Percentiles rank a stretch among this genome's conserved stretches.
Evolutionary conservation across 192 early-diverging fungal species (phyloP).

Genomic region (Backusella parvicylindrica): DNA sequence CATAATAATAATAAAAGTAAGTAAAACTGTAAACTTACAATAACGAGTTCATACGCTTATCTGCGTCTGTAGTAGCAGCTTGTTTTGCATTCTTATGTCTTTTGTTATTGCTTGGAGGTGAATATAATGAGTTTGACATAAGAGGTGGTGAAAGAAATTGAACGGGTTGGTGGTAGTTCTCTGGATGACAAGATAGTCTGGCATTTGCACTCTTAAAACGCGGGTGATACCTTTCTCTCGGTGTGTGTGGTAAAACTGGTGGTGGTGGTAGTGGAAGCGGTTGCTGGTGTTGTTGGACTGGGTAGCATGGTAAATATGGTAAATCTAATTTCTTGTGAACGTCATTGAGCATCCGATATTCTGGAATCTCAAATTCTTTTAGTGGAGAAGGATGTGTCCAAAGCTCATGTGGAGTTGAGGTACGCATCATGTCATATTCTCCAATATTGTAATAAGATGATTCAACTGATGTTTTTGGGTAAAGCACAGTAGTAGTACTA

Average conservation of each 20-base stretch:
- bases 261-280: background rate
- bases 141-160: background rate
- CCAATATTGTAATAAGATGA: background rate
- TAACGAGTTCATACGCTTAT: background rate
- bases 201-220: conserved; percentile 14
- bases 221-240: background rate
- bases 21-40: background rate
- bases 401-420: background rate
- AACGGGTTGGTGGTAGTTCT: background rate
- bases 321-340: background rate
- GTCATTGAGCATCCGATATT: background rate
- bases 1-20: no score
- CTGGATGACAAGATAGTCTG: background rate
- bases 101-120: background rate
- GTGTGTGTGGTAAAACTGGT: background rate
- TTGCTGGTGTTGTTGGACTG: background rate
- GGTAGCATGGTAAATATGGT: background rate
- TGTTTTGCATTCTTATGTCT: background rate
- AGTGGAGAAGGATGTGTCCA: background rate
- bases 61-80: background rate
- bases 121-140: background rate
- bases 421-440: background rate
- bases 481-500: background rate
- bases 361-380: background rate
- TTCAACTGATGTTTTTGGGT: background rate